Conservation (phyloP, 257 asterid species). For the Penstemon barbatus region DNA sequence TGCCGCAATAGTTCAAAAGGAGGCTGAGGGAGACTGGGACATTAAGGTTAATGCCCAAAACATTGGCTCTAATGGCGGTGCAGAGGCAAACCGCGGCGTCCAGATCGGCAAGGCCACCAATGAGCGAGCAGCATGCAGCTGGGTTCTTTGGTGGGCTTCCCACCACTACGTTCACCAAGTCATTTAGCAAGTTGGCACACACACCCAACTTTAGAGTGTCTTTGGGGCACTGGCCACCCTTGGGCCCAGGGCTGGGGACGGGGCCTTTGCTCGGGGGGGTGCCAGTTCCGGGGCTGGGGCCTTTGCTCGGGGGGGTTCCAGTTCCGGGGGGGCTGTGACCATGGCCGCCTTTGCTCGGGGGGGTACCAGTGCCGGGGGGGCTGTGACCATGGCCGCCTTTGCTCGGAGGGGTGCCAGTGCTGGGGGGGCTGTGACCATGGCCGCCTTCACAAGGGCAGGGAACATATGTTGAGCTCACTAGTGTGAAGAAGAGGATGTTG, state of each 20-base stretch:
- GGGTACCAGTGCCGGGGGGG: no score
- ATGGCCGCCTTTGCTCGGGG: conserved; percentile 23
- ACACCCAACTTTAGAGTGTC: conserved; percentile 63
- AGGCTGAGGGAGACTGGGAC: conserved; percentile 52
- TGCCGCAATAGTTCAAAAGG: conserved; percentile 52
- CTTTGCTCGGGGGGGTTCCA: conserved; percentile 42
- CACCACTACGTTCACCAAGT: conserved; percentile 33
- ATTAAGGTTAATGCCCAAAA: conserved; percentile 60
- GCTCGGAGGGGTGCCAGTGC: conserved; percentile 35
- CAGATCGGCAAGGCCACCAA: conserved; percentile 48
- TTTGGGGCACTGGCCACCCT: conserved; percentile 40
- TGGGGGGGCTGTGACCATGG: no score
- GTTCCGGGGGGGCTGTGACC: conserved; percentile 7
- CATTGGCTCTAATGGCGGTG: conserved; percentile 60
- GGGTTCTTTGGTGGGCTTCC: conserved; percentile 44
- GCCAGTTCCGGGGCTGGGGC: conserved; percentile 5
- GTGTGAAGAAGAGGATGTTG: no score
- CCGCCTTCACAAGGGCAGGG: background rate
- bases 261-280: background rate
- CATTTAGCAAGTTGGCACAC: conserved; percentile 51
- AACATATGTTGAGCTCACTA: no score
- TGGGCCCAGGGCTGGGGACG: no score
- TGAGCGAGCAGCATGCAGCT: conserved; percentile 49
- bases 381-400: conserved; percentile 32
- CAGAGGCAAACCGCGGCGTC: conserved; percentile 69